Base-by-base conservation (phyloP, 164 flowering plant genomes). In the Platanus orientalis region DNA sequence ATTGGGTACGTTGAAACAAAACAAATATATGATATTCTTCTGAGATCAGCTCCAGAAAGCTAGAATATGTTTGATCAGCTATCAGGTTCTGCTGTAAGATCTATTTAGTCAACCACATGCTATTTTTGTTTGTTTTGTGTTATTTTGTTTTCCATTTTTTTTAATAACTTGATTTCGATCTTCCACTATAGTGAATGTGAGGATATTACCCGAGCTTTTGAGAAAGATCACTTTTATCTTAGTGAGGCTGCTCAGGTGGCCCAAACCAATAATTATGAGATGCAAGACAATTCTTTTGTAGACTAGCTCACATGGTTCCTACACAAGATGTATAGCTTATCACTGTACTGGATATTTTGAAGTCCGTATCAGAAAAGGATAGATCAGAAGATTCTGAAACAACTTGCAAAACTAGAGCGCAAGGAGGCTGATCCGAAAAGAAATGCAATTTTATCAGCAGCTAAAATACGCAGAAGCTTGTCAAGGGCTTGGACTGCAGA, bases 171-270 rank as follows among this genome's bases (percentile, higher is more conserved):
- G 54, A n/a, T n/a, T 57, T 68, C 29, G 16, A 53, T 56, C 49
- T 57, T 63, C 60, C 60, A 59, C 58, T 76, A 94, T 97, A 97
- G 99, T 61, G 79, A 76, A 53, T 91, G 99, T 97, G 95, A 91
- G 77, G 74, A 84, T 51, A 91, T 94, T 66, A 90, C 88, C 45
- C 90, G 76, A 67, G 84, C 87, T 29, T 89, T 69, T 73, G 99
- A 94, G 83, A 91, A 94, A 71, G 97, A 94, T 73, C 79, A 83
- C 69, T 72, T 91, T 57, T 91, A 65, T 74, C 92, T 94, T 54
- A 97, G 95, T 54, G 99, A 94, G 78, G 99, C 96, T 81, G 96
- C 99, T 61, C 99, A 87, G 61, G 77, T 86, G 77, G 82, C 84
- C 62, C 99, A 94, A 76, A 91, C 89, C 74, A 96, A 86, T 12